Conservation (phyloP, 2,329 filamentous ascomycete genomes). For the Stachybotrys chlorohalonatus region DNA sequence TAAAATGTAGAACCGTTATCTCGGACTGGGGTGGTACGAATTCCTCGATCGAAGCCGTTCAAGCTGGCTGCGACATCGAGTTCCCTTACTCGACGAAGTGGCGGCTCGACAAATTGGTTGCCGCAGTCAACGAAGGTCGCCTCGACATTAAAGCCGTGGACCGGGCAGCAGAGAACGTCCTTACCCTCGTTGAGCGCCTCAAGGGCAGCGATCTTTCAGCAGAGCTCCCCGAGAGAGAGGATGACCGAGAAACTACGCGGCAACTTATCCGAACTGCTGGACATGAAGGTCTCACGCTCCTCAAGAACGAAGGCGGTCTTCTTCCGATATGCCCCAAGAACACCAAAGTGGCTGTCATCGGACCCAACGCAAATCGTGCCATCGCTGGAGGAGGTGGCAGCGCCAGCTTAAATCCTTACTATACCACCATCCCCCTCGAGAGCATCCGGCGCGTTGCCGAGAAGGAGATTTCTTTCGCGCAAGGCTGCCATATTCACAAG, state of each 20-base stretch:
- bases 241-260: constrained; percentile 48
- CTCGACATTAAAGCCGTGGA: constrained; percentile 42
- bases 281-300: constrained; percentile 51
- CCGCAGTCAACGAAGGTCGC: constrained; percentile 38
- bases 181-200: constrained; percentile 51
- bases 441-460: constrained; percentile 48
- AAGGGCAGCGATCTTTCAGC: constrained; percentile 49
- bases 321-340: constrained; percentile 47
- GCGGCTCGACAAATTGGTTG: constrained; percentile 47
- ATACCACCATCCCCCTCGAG: constrained; percentile 52
- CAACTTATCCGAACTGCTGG: constrained; percentile 52
- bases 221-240: constrained; percentile 48
- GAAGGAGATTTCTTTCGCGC: constrained; percentile 47
- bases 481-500: constrained; percentile 17
- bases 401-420: constrained; percentile 60
- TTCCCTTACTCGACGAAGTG: constrained; percentile 48
- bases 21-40: constrained; percentile 52
- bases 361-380: constrained; percentile 57
- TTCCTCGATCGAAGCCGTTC: constrained; percentile 44
- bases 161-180: constrained; percentile 48
- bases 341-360: constrained; percentile 55
- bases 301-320: constrained; percentile 53
- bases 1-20: constrained; percentile 36
- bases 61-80: constrained; percentile 48
- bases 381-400: constrained; percentile 62